These are phyloP conservation scores for Acer negundo DNA, from an alignment of 345 rosid genomes.

Conservation along the genomic window DNA sequence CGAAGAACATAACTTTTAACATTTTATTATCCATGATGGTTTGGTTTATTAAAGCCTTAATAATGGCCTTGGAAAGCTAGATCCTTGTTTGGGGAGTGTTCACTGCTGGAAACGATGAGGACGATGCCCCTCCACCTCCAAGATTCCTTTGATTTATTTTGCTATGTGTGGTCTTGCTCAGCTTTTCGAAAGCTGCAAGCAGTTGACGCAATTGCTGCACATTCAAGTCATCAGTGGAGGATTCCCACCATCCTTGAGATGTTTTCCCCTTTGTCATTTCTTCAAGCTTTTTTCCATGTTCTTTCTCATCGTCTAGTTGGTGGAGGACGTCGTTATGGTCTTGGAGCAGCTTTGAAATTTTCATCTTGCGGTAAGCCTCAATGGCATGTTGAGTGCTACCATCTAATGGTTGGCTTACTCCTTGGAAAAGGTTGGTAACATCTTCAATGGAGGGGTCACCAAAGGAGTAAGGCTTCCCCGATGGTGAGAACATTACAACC, in stretches of 20 bases:
- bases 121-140: not conserved
- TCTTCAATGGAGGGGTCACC: conserved; percentile 37
- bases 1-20: too few species aligned
- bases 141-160: not conserved
- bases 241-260: conserved; percentile 26
- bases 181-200: not conserved
- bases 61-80: not conserved
- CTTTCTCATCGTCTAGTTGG: conserved; percentile 20
- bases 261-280: not conserved
- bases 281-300: conserved; percentile 4
- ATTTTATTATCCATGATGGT: too few species aligned
- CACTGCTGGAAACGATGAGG: not conserved
- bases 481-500: conserved; percentile 33
- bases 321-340: not conserved
- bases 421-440: conserved; percentile 17
- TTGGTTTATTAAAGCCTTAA: not conserved
- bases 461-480: conserved; percentile 37
- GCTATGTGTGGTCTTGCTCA: not conserved
- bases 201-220: not conserved
- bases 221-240: conserved; percentile 11
- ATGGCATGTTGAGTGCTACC: conserved; percentile 12
- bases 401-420: not conserved
- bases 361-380: conserved; percentile 29
- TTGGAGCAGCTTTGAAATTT: conserved; percentile 19
- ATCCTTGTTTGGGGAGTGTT: not conserved